Evolutionary conservation across 345 rosid genomes (phyloP).

Genomic region (Adansonia digitata): DNA sequence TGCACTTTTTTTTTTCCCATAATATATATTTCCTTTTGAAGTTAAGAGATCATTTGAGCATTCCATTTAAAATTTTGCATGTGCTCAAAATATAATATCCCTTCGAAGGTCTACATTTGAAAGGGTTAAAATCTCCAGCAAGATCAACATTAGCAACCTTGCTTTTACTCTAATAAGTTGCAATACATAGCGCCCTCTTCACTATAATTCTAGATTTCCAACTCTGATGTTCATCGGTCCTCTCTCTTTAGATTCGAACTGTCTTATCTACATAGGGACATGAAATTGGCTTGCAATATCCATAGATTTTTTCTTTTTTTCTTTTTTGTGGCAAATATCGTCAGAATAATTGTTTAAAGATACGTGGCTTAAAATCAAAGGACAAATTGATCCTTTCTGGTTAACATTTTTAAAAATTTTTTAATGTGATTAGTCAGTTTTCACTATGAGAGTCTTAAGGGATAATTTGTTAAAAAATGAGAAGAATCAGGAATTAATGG

Average conservation of each 20-base stretch:
- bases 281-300: neutral
- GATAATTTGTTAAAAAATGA: neutral
- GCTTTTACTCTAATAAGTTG: neutral
- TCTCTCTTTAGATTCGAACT: neutral
- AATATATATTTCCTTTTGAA: neutral
- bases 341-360: neutral
- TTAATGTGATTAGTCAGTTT: neutral
- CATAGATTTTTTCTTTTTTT: too few species aligned
- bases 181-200: neutral
- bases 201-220: neutral
- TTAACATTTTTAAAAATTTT: neutral
- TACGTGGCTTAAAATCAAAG: neutral
- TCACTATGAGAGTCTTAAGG: neutral
- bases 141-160: neutral
- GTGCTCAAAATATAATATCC: neutral
- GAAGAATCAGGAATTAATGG: neutral
- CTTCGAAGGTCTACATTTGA: neutral
- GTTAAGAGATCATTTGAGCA: neutral
- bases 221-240: neutral
- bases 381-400: neutral
- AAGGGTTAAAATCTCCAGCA: neutral
- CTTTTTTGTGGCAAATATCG: neutral
- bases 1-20: neutral
- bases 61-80: neutral
- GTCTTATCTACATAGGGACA: neutral